Percentiles rank a stretch among this genome's conserved stretches.
Evolutionary conservation across 805 yeast species (phyloP).

Genomic region (Wickerhamomyces alni): DNA sequence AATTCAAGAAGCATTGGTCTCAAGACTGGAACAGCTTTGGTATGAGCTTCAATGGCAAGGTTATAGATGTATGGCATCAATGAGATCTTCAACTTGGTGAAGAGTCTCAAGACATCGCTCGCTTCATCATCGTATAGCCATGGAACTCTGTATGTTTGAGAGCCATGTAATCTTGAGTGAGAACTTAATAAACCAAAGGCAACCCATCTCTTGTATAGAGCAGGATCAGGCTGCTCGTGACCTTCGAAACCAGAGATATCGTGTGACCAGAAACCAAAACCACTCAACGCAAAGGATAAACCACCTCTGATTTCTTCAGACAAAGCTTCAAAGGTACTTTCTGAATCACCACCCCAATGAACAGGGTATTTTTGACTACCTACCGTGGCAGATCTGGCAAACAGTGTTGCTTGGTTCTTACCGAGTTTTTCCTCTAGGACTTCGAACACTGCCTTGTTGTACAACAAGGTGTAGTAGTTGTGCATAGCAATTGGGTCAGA

Average conservation of each 20-base stretch:
- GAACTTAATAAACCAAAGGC: conserved; percentile 19
- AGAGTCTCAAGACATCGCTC: conserved; percentile 13
- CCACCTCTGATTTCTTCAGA: conserved; percentile 22
- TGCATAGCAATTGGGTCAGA: conserved; percentile 13
- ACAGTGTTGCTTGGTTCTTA: conserved; percentile 15
- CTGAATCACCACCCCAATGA: conserved; percentile 23
- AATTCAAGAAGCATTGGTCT: conserved; percentile 8
- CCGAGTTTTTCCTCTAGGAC: conserved; percentile 16
- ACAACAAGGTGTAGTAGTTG: conserved; percentile 17
- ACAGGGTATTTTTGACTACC: conserved; percentile 20
- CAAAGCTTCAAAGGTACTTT: conserved; percentile 19
- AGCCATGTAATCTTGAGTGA: conserved; percentile 20
- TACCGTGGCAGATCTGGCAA: conserved; percentile 20
- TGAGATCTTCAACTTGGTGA: conserved; percentile 17
- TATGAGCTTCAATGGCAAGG: conserved; percentile 16
- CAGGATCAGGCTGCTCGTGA: conserved; percentile 14
- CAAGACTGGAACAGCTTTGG: conserved; percentile 1
- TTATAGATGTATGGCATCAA: conserved; percentile 19
- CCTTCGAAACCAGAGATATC: conserved; percentile 21
- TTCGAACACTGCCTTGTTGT: conserved; percentile 19
- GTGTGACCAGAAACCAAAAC: conserved; percentile 21
- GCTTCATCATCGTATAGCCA: conserved; percentile 21
- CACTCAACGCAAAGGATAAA: conserved; percentile 14
- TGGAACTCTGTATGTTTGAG: conserved; percentile 18
- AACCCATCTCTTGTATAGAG: conserved; percentile 20